Evolutionary conservation across 1,139 yeast species (phyloP).

Genomic region (Debaryomycetaceae sp.): DNA sequence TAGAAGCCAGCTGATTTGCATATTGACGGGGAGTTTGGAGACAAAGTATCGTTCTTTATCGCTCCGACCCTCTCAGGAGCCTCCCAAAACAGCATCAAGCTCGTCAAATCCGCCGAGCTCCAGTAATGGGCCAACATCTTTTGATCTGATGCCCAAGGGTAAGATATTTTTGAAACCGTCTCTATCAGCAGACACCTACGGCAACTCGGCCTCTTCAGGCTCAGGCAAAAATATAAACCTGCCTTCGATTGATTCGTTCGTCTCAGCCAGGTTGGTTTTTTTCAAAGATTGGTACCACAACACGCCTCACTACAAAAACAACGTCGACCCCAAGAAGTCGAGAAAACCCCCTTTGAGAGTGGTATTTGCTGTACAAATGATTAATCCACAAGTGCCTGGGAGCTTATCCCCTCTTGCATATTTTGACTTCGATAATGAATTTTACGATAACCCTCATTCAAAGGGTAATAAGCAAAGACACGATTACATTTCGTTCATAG

Average conservation of each 20-base stretch:
- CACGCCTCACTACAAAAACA: constrained; percentile 19
- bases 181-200: background rate
- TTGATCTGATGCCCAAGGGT: constrained; percentile 9
- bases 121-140: constrained; percentile 1
- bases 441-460: constrained; percentile 7
- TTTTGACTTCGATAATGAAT: constrained; percentile 20
- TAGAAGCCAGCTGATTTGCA: constrained; percentile 22
- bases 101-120: constrained; percentile 5
- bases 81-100: constrained; percentile 2
- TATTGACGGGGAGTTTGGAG: constrained; percentile 32
- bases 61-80: constrained; percentile 1
- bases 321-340: constrained; percentile 6
- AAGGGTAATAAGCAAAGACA: constrained; percentile 1
- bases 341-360: constrained; percentile 13
- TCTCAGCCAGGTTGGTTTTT: constrained; percentile 28
- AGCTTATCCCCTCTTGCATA: constrained; percentile 14
- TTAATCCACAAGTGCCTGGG: constrained; percentile 8
- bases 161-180: constrained; percentile 19
- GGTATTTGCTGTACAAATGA: constrained; percentile 22
- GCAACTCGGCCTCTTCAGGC: constrained; percentile 3
- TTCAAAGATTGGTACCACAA: constrained; percentile 39
- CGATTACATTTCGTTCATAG: constrained; percentile 1
- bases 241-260: constrained; percentile 15
- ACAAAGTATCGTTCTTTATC: constrained; percentile 17
- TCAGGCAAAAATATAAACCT: background rate